phyloP scores from a whole-genome alignment of 2,329 filamentous ascomycete genomes.

The Teratosphaeria gauchensis region DNA sequence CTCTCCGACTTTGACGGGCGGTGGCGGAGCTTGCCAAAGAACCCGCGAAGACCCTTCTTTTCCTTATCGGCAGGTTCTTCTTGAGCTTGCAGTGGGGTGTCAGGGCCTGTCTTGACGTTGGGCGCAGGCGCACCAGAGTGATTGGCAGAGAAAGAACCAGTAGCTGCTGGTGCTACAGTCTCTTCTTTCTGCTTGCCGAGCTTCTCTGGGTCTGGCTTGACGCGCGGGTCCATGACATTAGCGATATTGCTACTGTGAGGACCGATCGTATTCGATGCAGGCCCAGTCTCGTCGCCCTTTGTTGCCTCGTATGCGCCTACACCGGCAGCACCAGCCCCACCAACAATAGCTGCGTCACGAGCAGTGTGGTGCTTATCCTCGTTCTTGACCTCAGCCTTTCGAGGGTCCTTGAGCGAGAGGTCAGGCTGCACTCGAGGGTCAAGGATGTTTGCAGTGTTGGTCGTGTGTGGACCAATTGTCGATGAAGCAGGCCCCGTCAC shows the following conservation, averaged over 20 bases:
- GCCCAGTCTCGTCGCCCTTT: conserved; percentile 6
- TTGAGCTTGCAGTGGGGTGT: background rate
- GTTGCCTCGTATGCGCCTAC: background rate
- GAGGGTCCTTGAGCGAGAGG: background rate
- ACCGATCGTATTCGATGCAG: conserved; percentile 13
- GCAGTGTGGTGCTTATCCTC: background rate
- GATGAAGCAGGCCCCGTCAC: background rate
- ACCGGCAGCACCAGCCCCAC: conserved; percentile 1
- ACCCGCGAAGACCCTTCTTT: conserved; percentile 19
- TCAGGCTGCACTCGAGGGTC: conserved; percentile 3
- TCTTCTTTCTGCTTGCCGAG: conserved; percentile 14
- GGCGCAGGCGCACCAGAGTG: conserved; percentile 2
- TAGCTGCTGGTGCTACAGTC: conserved; percentile 6
- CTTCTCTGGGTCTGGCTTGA: conserved; percentile 15
- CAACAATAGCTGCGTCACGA: background rate
- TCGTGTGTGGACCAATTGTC: background rate
- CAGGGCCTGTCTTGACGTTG: conserved; percentile 2
- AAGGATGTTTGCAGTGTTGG: conserved; percentile 2
- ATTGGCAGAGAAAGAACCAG: background rate
- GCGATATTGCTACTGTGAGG: conserved; percentile 15
- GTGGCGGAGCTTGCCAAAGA: conserved; percentile 20
- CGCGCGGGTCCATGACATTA: conserved; percentile 16
- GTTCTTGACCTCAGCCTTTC: background rate
- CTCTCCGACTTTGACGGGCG: conserved; percentile 11
- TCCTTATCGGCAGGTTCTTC: conserved; percentile 6